Percentiles rank a stretch among this genome's conserved stretches.
phyloP scores from a whole-genome alignment of 192 early-diverging fungal species.

The Rhizoclosmatium sp. region DNA sequence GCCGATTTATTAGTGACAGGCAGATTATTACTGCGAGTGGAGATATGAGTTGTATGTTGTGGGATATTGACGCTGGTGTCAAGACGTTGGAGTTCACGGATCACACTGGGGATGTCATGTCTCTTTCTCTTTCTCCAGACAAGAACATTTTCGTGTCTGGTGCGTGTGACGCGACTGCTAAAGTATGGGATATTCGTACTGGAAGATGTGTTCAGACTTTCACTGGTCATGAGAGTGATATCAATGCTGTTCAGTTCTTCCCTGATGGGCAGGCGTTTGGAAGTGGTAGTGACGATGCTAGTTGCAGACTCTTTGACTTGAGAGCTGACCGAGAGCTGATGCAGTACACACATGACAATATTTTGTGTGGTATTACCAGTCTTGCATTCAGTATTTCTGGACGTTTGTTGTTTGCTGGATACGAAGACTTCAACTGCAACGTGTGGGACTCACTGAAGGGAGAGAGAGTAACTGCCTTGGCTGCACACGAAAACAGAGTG shows the following conservation, averaged over 20 bases:
- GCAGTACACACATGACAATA: conserved; percentile 98
- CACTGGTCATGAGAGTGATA: conserved; percentile 97
- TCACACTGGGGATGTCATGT: conserved; percentile 99
- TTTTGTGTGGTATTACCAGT: conserved; percentile 98
- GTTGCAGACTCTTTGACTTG: conserved; percentile 96
- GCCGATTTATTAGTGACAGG: conserved; percentile 94
- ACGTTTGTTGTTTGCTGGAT: conserved; percentile 93
- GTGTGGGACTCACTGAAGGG: conserved; percentile 99
- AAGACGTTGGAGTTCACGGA: conserved; percentile 97
- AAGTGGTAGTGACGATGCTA: conserved; percentile 98
- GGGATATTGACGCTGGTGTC: conserved; percentile 99
- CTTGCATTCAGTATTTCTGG: conserved; percentile 98
- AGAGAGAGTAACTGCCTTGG: conserved; percentile 90
- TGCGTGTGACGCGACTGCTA: conserved; percentile 97
- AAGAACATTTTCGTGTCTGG: conserved; percentile 98
- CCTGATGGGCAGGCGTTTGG: conserved; percentile 98
- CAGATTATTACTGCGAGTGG: conserved; percentile 96
- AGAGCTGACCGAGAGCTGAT: conserved; percentile 98
- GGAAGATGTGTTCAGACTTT: conserved; percentile 98
- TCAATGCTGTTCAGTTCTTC: conserved; percentile 99
- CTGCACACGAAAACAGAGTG: conserved; percentile 96
- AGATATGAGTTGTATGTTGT: conserved; percentile 99
- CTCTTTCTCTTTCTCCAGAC: conserved; percentile 89
- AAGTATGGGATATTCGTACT: conserved; percentile 98
- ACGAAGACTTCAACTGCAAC: conserved; percentile 99